These are phyloP conservation scores for Theobroma cacao DNA, from an alignment of 345 rosid species.

Conservation along the genomic window DNA sequence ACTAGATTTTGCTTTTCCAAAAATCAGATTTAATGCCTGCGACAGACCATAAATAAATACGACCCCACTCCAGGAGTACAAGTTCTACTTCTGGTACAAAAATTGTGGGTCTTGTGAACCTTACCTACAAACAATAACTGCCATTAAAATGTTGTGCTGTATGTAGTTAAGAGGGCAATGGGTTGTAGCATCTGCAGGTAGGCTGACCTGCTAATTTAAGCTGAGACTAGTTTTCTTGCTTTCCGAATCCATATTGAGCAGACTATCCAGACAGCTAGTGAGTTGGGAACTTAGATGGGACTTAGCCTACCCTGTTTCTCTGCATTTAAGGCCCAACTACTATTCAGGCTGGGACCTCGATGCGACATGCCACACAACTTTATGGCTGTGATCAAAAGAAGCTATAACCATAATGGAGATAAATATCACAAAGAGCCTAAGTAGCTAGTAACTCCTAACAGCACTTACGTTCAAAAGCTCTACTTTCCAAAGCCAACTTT, in stretches of 20 bases:
- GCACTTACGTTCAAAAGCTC: background rate
- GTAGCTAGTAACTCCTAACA: background rate
- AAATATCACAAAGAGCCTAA: background rate
- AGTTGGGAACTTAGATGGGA: background rate
- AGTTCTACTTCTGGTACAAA: conserved; percentile 5
- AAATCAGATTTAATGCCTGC: background rate
- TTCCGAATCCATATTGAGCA: too few relatives aligned
- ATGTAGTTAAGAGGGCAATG: conserved; percentile 20
- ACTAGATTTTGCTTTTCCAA: background rate
- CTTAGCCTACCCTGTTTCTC: background rate
- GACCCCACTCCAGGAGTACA: background rate
- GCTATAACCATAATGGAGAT: background rate
- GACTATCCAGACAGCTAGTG: background rate
- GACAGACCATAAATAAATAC: background rate
- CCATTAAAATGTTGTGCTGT: conserved; percentile 33
- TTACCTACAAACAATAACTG: conserved; percentile 46
- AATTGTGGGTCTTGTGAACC: conserved; percentile 27
- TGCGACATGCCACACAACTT: background rate
- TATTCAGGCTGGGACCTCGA: background rate
- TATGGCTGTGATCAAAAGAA: background rate
- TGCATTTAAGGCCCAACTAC: conserved; percentile 12
- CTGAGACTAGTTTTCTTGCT: background rate
- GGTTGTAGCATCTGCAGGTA: background rate
- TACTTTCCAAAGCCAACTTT: background rate
- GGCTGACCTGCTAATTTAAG: background rate